phyloP scores from a whole-genome alignment of 1,139 yeast species.

The Debaryomyces sp. region DNA sequence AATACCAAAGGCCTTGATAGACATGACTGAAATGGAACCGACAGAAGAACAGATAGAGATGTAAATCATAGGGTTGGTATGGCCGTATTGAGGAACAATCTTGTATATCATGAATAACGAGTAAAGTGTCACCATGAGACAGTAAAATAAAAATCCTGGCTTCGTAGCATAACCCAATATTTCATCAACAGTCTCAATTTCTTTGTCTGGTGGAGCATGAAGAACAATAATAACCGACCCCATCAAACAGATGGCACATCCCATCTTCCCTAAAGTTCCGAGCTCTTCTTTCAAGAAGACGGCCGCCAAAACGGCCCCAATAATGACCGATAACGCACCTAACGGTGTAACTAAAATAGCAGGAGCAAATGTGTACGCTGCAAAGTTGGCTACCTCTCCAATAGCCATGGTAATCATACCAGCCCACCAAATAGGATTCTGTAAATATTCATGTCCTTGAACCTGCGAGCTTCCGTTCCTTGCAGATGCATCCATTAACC shows the following conservation, averaged over 20 bases:
- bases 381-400: conserved; percentile 91
- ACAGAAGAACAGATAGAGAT: conserved; percentile 88
- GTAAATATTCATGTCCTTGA: conserved; percentile 73
- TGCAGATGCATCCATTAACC: conserved; percentile 72
- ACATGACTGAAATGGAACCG: conserved; percentile 90
- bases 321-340: conserved; percentile 88
- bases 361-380: conserved; percentile 95
- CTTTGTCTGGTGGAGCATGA: conserved; percentile 94
- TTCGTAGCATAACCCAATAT: conserved; percentile 77
- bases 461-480: conserved; percentile 63
- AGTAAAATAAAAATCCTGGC: conserved; percentile 78
- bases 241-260: conserved; percentile 87
- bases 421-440: conserved; percentile 94
- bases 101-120: conserved; percentile 79
- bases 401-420: conserved; percentile 91
- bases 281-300: conserved; percentile 82
- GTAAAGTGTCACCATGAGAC: conserved; percentile 61
- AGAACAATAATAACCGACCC: conserved; percentile 90
- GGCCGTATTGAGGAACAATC: conserved; percentile 81
- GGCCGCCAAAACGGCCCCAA: conserved; percentile 90
- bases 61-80: conserved; percentile 85
- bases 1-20: conserved; percentile 92
- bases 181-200: conserved; percentile 86
- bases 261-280: conserved; percentile 87
- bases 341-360: conserved; percentile 90